These are phyloP conservation scores for Astragalus membranaceus DNA, from an alignment of 306 rosid genomes.

Conservation along the genomic window DNA sequence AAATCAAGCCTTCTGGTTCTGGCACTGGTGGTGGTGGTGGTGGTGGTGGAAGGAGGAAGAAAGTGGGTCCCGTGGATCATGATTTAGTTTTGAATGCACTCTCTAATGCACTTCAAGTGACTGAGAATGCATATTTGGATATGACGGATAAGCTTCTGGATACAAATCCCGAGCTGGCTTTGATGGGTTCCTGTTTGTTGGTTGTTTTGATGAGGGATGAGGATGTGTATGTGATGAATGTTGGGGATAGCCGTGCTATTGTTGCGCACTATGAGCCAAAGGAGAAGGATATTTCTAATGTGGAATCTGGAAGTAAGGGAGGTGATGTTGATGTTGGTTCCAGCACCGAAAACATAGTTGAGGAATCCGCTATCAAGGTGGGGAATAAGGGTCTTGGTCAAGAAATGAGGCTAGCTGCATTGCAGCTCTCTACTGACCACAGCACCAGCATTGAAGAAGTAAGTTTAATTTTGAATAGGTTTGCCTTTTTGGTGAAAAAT, in stretches of 20 bases:
- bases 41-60: constrained; percentile 46
- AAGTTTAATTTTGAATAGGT: constrained; percentile 25
- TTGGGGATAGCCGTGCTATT: constrained; percentile 94
- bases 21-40: not conserved
- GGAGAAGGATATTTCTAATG: constrained; percentile 43
- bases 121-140: constrained; percentile 74
- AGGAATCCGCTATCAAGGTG: constrained; percentile 38
- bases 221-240: constrained; percentile 93
- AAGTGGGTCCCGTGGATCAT: constrained; percentile 79
- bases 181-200: constrained; percentile 87
- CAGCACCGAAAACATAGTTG: constrained; percentile 49
- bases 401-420: constrained; percentile 55
- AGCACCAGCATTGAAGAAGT: constrained; percentile 88
- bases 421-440: constrained; percentile 94
- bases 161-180: constrained; percentile 80
- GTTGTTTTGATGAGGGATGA: constrained; percentile 88
- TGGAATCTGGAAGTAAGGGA: constrained; percentile 24
- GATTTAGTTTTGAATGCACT: constrained; percentile 66
- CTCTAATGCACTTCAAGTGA: constrained; percentile 68
- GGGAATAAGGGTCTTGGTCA: constrained; percentile 35
- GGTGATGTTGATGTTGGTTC: constrained; percentile 27
- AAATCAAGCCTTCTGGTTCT: constrained; percentile 34
- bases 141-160: constrained; percentile 77
- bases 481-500: not conserved
- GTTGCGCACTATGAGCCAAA: constrained; percentile 72